Base-by-base conservation (phyloP, 352 stramenopile species). In the Phytophthora uliginosa region DNA sequence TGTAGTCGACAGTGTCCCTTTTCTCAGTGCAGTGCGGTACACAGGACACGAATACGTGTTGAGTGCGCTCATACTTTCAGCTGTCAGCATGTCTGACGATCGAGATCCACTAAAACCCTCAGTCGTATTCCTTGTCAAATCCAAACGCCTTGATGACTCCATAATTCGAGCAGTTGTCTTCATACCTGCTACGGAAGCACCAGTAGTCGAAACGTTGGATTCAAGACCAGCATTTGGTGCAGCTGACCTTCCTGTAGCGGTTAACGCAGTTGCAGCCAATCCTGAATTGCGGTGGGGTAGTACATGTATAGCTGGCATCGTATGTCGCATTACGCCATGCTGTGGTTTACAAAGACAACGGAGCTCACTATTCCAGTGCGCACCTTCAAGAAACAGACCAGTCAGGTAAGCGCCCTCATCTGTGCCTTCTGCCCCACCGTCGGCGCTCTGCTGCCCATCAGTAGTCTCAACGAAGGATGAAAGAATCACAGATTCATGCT, bases 1-100 rank as follows among this genome's bases (percentile, higher is more conserved):
- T 1, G 94, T 99, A 1, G 95, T 99, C 28, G 87, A 97, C 26
- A 99, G 70, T 13, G 92, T 95, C 10, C 95, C 95, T 68, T 97
- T 96, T 8, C 95, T 76, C 38, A 89, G 83, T 0, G 80, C 72
- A 0, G 94, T 99, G 73, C 98, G 98, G 84, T 99, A 99, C 18
- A 98, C 81, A 7, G 95, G 95, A 45, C 95, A 98, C n/a, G 79
- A 75, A 74, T 98, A 98, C 57, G 76, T 77, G 18, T 60, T 55
- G 34, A 63, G n/a, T 1, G 20, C 2, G 22, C 1, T 24, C 50
- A 20, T 56, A 22, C 15, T 56, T 56, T 31, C 47, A 53, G 22
- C n/a, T 0, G n/a, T n/a, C 22, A 36, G 24, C 13, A 36, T 34
- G 2, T 15, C 50, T 9, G 22, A 56, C 6, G 26, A 36, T 7